Conservation (phyloP, 495 filamentous ascomycete genomes). For the Extremus antarcticus region DNA sequence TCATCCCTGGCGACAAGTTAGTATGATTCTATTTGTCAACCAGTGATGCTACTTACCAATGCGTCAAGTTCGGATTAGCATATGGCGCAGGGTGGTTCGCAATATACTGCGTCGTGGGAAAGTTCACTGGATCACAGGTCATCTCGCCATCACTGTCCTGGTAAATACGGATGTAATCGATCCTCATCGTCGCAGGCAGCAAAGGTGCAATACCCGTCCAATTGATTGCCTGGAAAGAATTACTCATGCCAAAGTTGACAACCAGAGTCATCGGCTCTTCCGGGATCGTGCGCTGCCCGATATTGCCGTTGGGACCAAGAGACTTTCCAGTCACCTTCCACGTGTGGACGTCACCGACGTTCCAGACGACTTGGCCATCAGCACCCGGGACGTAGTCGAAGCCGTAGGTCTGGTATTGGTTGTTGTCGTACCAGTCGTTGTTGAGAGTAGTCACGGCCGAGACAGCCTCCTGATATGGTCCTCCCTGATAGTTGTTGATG, state of each 20-base stretch:
- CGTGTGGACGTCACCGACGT: conserved; percentile 22
- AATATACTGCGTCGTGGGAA: conserved; percentile 64
- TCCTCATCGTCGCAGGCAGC: conserved; percentile 41
- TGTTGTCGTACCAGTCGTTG: conserved; percentile 28
- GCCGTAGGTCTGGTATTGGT: conserved; percentile 27
- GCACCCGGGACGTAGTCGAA: conserved; percentile 27
- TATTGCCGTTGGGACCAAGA: conserved; percentile 27
- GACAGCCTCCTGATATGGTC: conserved; percentile 26
- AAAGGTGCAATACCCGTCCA: conserved; percentile 21
- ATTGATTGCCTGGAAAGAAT: conserved; percentile 20
- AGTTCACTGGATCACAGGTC: conserved; percentile 63
- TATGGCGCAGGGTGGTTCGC: conserved; percentile 50
- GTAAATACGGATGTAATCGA: conserved; percentile 70
- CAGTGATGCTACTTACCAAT: conserved; percentile 32
- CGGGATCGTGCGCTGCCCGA: conserved; percentile 23
- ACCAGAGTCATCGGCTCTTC: conserved; percentile 27
- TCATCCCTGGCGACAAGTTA: conserved; percentile 13
- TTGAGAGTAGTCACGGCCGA: conserved; percentile 25
- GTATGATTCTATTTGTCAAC: neutral
- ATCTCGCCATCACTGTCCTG: conserved; percentile 43
- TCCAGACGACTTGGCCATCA: conserved; percentile 24
- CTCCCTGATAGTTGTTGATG: conserved; percentile 26
- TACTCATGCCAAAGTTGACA: conserved; percentile 26
- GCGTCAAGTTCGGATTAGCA: conserved; percentile 53
- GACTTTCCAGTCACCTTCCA: conserved; percentile 21